Evolutionary conservation across 2,329 filamentous ascomycete species (phyloP).

Genomic region (Juglanconis oblonga): DNA sequence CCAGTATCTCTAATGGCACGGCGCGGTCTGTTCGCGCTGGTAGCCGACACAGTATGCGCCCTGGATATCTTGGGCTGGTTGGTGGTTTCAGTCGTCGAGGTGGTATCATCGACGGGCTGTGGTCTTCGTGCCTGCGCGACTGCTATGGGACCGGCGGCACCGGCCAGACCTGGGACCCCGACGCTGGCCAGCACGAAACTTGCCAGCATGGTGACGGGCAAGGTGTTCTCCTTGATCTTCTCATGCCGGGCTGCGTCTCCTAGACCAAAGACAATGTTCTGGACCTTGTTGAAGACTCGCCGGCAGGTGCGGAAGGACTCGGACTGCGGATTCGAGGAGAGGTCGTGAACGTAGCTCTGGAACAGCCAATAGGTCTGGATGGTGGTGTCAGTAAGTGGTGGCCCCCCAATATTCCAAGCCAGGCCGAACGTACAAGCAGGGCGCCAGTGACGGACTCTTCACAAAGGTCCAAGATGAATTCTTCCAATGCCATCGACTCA

Average conservation of each 20-base stretch:
- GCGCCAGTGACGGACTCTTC: conserved; percentile 85
- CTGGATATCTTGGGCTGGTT: conserved; percentile 42
- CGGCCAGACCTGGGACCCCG: conserved; percentile 71
- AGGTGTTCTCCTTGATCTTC: conserved; percentile 76
- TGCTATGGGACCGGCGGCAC: conserved; percentile 75
- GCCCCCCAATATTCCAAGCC: not conserved
- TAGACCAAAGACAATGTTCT: conserved; percentile 81
- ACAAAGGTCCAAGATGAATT: conserved; percentile 81
- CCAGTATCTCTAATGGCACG: conserved; percentile 41
- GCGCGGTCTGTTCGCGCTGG: conserved; percentile 46
- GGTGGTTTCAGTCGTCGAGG: conserved; percentile 52
- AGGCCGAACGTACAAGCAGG: conserved; percentile 60
- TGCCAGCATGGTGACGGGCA: conserved; percentile 77
- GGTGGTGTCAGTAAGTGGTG: conserved; percentile 20
- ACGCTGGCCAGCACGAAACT: conserved; percentile 77
- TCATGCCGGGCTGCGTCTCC: conserved; percentile 66
- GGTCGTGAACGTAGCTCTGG: conserved; percentile 82
- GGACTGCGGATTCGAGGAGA: conserved; percentile 71
- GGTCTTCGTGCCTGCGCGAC: conserved; percentile 79
- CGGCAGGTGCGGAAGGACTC: conserved; percentile 79
- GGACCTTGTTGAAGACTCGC: conserved; percentile 83
- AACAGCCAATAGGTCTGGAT: conserved; percentile 89
- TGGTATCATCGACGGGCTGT: conserved; percentile 58
- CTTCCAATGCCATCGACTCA: conserved; percentile 87
- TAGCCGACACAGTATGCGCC: conserved; percentile 63